These are phyloP conservation scores for Dictyophora rubrovolvata DNA, from an alignment of 768 basidiomycete species.

Conservation along the genomic window DNA sequence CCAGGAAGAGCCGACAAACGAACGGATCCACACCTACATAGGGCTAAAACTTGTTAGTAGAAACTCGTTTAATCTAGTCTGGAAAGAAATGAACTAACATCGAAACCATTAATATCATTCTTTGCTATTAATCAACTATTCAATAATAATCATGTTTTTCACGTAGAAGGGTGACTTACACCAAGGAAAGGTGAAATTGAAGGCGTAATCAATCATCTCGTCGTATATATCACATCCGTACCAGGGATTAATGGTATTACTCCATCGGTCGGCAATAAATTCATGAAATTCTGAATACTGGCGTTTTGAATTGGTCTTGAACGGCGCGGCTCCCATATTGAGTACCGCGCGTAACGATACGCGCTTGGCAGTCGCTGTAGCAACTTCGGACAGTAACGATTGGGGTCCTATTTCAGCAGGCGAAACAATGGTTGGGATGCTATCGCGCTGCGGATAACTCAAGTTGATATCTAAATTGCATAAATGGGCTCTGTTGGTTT, in stretches of 20 bases:
- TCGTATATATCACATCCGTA: constrained; percentile 52
- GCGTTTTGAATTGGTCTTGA: not conserved
- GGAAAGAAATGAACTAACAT: constrained; percentile 3
- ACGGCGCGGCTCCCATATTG: not conserved
- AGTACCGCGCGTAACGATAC: not conserved
- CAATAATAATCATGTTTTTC: not conserved
- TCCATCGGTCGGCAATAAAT: not conserved
- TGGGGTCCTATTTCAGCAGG: constrained; percentile 7
- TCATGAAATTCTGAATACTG: not conserved
- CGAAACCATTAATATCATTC: constrained; percentile 3
- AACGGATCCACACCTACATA: constrained; percentile 1
- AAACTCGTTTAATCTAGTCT: not conserved
- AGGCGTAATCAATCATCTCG: constrained; percentile 60
- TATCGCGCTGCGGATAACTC: constrained; percentile 53
- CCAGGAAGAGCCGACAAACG: not conserved
- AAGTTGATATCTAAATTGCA: constrained; percentile 60
- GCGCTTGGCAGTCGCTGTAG: not conserved
- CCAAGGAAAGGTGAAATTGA: constrained; percentile 64
- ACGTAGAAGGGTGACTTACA: constrained; percentile 16
- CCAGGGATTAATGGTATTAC: constrained; percentile 33
- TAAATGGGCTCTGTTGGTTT: constrained; percentile 36
- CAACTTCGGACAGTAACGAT: constrained; percentile 1
- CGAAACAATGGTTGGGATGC: constrained; percentile 29
- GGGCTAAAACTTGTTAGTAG: not conserved
- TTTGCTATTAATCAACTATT: not conserved